These are phyloP conservation scores for Starmerella potacharoeniae DNA, from an alignment of 805 yeast genomes.

Conservation along the genomic window DNA sequence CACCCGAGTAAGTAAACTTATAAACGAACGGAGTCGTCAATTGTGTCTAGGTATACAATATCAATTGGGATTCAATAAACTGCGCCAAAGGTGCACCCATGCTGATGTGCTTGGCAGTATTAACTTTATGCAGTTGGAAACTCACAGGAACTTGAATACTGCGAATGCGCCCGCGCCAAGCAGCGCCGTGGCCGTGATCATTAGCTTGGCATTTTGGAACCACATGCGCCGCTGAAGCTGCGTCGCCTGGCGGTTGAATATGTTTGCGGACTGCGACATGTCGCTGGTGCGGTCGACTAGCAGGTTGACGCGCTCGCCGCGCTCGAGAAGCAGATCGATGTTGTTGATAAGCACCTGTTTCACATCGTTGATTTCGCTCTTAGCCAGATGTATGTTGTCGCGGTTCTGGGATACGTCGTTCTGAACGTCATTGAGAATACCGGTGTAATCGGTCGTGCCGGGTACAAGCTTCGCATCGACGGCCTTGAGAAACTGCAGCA, in stretches of 20 bases:
- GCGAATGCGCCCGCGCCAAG: not conserved
- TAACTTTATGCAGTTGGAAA: no score
- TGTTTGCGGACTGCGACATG: constrained; percentile 52
- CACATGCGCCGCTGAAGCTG: constrained; percentile 55
- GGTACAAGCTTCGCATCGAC: constrained; percentile 20
- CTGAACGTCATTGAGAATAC: constrained; percentile 14
- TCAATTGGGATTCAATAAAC: no score
- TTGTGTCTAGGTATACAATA: no score
- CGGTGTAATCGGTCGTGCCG: constrained; percentile 1
- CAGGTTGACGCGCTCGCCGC: constrained; percentile 65
- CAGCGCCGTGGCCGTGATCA: not conserved
- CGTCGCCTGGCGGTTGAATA: constrained; percentile 59
- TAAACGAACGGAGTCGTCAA: no score
- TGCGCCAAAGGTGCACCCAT: no score
- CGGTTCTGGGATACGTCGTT: constrained; percentile 11
- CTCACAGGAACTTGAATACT: not conserved
- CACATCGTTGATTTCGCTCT: constrained; percentile 49
- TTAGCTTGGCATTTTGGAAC: constrained; percentile 38
- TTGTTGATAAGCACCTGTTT: constrained; percentile 60
- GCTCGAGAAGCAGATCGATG: constrained; percentile 54
- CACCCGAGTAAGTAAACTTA: no score
- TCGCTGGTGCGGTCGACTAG: constrained; percentile 72
- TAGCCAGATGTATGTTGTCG: constrained; percentile 25
- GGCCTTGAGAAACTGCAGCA: constrained; percentile 21
- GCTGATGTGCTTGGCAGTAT: no score